Evolutionary conservation across 2,329 filamentous ascomycete species (phyloP).

Genomic region (Salinomyces thailandicus): DNA sequence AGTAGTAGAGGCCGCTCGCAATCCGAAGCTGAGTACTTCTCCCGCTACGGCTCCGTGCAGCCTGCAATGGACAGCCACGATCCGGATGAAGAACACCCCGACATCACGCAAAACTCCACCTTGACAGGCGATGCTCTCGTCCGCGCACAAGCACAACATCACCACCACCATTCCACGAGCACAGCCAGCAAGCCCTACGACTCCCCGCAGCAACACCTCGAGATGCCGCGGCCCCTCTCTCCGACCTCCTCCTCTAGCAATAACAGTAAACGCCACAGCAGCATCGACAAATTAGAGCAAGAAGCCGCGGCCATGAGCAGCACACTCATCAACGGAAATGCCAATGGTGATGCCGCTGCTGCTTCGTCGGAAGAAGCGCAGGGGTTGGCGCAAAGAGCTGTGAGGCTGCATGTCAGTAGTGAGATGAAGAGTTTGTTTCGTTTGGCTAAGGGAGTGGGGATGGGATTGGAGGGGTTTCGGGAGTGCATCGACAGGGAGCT

Average conservation of each 20-base stretch:
- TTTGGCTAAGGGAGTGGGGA: slow-evolving; percentile 59
- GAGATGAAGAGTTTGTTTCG: slow-evolving; percentile 68
- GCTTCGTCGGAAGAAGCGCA: neutral
- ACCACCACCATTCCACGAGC: slow-evolving; percentile 1
- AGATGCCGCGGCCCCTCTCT: slow-evolving; percentile 42
- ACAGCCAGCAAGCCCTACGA: neutral
- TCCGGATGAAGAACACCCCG: slow-evolving; percentile 55
- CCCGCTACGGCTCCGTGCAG: slow-evolving; percentile 66
- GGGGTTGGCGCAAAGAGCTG: slow-evolving; percentile 50
- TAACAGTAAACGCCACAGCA: slow-evolving; percentile 13
- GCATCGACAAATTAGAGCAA: slow-evolving; percentile 49
- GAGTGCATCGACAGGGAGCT: slow-evolving; percentile 60
- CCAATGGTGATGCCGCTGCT: neutral
- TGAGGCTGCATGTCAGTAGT: slow-evolving; percentile 69
- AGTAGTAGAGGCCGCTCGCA: slow-evolving; percentile 22
- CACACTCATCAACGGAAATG: no score
- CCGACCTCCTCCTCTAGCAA: slow-evolving; percentile 27
- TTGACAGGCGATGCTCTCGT: slow-evolving; percentile 43
- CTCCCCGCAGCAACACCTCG: neutral
- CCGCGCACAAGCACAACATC: slow-evolving; percentile 1
- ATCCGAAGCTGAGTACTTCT: slow-evolving; percentile 46
- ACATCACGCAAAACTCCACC: slow-evolving; percentile 40
- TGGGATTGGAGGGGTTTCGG: slow-evolving; percentile 66
- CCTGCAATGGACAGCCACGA: slow-evolving; percentile 73
- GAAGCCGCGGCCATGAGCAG: slow-evolving; percentile 22